phyloP scores from a whole-genome alignment of 2,329 filamentous ascomycete species.

The Xylariaceae sp. region DNA sequence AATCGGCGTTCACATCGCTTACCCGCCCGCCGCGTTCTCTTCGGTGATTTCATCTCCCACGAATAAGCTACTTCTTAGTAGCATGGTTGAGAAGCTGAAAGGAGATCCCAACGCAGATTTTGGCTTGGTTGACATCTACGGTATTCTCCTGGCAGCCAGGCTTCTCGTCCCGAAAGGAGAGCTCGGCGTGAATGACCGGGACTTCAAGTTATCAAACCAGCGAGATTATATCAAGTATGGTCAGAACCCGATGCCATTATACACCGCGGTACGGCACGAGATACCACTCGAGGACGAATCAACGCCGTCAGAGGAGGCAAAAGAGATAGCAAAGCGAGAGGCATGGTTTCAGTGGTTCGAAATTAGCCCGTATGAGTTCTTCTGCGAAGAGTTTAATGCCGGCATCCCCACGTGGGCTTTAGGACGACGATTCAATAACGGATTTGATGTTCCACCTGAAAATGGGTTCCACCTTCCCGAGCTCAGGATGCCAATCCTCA shows the following conservation, averaged over 20 bases:
- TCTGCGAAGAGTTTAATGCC: conserved; percentile 85
- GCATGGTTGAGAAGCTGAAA: conserved; percentile 86
- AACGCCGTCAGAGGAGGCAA: conserved; percentile 41
- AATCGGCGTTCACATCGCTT: conserved; percentile 84
- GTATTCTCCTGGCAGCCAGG: conserved; percentile 76
- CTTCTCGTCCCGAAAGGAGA: conserved; percentile 85
- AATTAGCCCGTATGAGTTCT: conserved; percentile 90
- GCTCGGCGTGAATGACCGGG: conserved; percentile 66
- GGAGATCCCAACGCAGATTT: conserved; percentile 77
- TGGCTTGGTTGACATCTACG: conserved; percentile 91
- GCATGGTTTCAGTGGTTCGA: conserved; percentile 99
- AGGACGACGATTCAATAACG: conserved; percentile 75
- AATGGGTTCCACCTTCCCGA: conserved; percentile 74
- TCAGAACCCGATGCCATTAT: conserved; percentile 84
- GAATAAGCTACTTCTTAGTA: conserved; percentile 84
- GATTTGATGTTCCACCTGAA: conserved; percentile 60
- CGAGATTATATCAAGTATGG: conserved; percentile 70
- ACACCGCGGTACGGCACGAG: conserved; percentile 92
- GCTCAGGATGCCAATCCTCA: conserved; percentile 72
- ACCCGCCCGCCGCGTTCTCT: conserved; percentile 77
- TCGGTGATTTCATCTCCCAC: conserved; percentile 85
- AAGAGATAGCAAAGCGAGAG: conserved; percentile 55
- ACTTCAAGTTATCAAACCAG: conserved; percentile 92
- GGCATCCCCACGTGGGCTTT: conserved; percentile 95
- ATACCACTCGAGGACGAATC: conserved; percentile 64